phyloP scores from a whole-genome alignment of 148 eudicot species.

The Talinum fruticosum region DNA sequence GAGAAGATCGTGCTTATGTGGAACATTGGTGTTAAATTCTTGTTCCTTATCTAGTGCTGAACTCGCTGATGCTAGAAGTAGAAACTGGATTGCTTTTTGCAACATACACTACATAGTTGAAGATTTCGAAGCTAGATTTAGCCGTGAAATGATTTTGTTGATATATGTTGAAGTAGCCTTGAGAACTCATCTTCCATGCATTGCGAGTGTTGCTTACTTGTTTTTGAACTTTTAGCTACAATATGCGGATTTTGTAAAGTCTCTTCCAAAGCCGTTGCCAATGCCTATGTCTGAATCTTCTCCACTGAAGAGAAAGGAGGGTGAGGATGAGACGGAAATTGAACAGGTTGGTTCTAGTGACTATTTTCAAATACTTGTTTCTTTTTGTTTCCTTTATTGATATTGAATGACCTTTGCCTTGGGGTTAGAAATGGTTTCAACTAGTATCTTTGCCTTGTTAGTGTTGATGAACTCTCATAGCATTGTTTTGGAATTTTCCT shows the following conservation, averaged over 20 bases:
- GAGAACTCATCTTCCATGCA: not conserved
- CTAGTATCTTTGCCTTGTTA: not conserved
- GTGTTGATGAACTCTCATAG: not conserved
- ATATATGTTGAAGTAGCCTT: not conserved
- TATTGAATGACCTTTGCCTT: too few species aligned
- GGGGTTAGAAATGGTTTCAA: not conserved
- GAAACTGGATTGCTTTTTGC: not conserved
- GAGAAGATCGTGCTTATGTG: not conserved
- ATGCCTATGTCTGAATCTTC: conserved; percentile 28
- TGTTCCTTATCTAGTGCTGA: too few species aligned
- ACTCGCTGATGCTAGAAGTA: not conserved
- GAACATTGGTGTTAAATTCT: not conserved
- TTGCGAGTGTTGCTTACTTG: conserved; percentile 6
- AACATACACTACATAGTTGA: too few species aligned
- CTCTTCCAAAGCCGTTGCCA: conserved; percentile 71
- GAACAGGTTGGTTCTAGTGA: conserved; percentile 42
- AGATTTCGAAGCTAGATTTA: too few species aligned
- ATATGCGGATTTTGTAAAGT: conserved; percentile 42
- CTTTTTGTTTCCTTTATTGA: not conserved
- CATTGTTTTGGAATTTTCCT: not conserved
- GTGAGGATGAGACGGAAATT: conserved; percentile 38
- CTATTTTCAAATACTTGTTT: not conserved
- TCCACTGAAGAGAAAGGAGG: conserved; percentile 36
- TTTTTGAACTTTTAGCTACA: conserved; percentile 40
- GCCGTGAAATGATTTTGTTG: not conserved